Percentiles rank a stretch among this genome's conserved stretches.
phyloP scores from a whole-genome alignment of 257 asterid species.

The Catharanthus roseus region DNA sequence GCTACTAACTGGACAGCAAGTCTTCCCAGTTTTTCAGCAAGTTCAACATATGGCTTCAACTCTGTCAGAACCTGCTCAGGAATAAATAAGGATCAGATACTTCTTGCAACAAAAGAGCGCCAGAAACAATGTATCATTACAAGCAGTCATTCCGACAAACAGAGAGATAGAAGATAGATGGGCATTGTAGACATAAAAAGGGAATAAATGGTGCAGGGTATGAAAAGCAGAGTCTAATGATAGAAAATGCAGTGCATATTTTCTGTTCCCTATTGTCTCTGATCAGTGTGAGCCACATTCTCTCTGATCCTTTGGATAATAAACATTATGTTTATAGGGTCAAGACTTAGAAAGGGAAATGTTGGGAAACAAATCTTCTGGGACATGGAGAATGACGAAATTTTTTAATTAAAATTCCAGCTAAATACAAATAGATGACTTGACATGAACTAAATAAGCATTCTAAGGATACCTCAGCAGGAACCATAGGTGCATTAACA shows the following conservation, averaged over 20 bases:
- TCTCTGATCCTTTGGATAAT: too few species aligned
- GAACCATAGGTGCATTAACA: conserved; percentile 97
- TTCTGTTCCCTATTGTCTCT: not conserved
- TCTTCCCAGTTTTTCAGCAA: conserved; percentile 92
- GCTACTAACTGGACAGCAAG: conserved; percentile 91
- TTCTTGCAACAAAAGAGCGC: not conserved
- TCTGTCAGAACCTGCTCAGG: conserved; percentile 64
- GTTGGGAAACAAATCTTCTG: not conserved
- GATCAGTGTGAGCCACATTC: too few species aligned
- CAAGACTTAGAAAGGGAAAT: not conserved
- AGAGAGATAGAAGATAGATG: not conserved
- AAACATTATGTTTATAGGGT: not conserved
- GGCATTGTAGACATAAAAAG: not conserved
- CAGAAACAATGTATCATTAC: not conserved
- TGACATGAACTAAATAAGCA: not conserved
- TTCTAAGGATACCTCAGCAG: conserved; percentile 60
- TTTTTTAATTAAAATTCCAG: not conserved
- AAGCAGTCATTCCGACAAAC: not conserved
- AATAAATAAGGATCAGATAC: not conserved
- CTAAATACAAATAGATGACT: not conserved
- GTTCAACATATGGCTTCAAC: conserved; percentile 78
- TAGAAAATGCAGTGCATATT: too few species aligned
- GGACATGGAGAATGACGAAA: not conserved
- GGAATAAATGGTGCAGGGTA: too few species aligned
- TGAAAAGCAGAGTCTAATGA: not conserved